Base-by-base conservation (phyloP, 345 rosid species). In the Jatropha curcas region DNA sequence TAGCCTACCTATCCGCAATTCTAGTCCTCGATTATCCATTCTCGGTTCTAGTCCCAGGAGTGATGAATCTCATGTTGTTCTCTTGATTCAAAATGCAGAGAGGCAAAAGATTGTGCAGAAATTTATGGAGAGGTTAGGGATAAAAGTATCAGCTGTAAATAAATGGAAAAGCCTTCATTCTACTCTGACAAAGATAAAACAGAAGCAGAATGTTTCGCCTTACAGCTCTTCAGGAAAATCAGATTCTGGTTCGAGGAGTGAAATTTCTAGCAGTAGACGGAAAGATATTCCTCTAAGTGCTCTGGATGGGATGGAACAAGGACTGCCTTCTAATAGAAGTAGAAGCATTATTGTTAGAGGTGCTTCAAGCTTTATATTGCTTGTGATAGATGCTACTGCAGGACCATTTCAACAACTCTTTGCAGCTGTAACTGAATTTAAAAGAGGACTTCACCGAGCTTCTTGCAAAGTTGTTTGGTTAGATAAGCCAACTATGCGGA, bases 21-120 rank as follows among this genome's bases (percentile, higher is more conserved):
- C 68, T 0, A 88, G 93, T 60, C 85, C 96, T 7, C 79, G 78
- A 65, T 67, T 85, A 58, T 20, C 62, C 56, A 68, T 76, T 46
- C 82, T 74, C 24, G 62, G 59, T 73, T 75, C 82, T n/a, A 85
- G 88, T 60, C 84, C 87, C 24, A 86, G 71, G 74, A 68, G 25
- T 1, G 96, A 82, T n/a, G 71, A 84, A 41, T 94, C 97, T n/a
- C 85, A 76, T n/a, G 91, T 89, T 41, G 83, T 94, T 74, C 88
- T 94, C 9, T 39, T 90, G 35, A 80, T 94, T 2, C 74, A 73
- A 71, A 79, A 79, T n/a, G 83, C 81, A 16, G 93, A 83, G 35
- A 83, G 98, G 4, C 73, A 79, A 60, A 82, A 86, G 71, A 75
- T 78, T 37, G 52, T 88, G 0, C 88, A 80, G 65, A 85, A 76